A percentile compares a stretch with the other conserved stretches of the same genome.
These are phyloP conservation scores for Moniliophthora roreri DNA, from an alignment of 1,284 basidiomycete genomes.

Conservation along the genomic window DNA sequence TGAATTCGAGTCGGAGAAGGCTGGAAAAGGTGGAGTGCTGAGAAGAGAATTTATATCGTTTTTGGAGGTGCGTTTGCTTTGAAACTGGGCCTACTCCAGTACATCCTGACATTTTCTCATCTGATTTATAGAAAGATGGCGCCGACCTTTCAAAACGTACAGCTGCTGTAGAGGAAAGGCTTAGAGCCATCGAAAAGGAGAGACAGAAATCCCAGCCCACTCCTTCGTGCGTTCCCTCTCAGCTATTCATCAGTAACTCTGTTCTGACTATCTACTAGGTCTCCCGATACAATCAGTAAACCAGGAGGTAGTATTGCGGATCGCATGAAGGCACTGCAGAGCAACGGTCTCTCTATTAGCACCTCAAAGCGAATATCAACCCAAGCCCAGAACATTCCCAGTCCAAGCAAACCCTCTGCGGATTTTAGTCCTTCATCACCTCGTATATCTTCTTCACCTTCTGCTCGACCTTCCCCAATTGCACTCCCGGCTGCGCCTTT, in stretches of 20 bases:
- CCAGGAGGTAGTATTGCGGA: conserved; percentile 66
- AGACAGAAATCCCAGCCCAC: conserved; percentile 26
- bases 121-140: conserved; percentile 48
- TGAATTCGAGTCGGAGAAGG: conserved; percentile 55
- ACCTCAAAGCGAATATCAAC: conserved; percentile 55
- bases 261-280: conserved; percentile 15
- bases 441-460: conserved; percentile 17
- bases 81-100: conserved; percentile 10
- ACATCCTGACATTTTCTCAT: conserved; percentile 20
- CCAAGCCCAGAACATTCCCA: conserved; percentile 39
- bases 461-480: conserved; percentile 17
- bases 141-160: conserved; percentile 47
- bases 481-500: conserved; percentile 19
- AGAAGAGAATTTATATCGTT: conserved; percentile 60
- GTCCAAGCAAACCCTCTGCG: conserved; percentile 34
- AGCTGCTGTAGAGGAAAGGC: conserved; percentile 54
- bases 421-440: conserved; percentile 21
- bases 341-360: conserved; percentile 56
- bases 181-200: conserved; percentile 54
- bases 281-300: conserved; percentile 35
- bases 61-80: conserved; percentile 47
- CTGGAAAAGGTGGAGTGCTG: conserved; percentile 29
- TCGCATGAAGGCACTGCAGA: conserved; percentile 68
- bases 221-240: conserved; percentile 2
- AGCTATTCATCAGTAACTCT: conserved; percentile 10